Evolutionary conservation across 2,329 filamentous ascomycete genomes (phyloP), one percentile per base, ranked within the genome.

Genomic region (Ceratocystis alfenasii): DNA sequence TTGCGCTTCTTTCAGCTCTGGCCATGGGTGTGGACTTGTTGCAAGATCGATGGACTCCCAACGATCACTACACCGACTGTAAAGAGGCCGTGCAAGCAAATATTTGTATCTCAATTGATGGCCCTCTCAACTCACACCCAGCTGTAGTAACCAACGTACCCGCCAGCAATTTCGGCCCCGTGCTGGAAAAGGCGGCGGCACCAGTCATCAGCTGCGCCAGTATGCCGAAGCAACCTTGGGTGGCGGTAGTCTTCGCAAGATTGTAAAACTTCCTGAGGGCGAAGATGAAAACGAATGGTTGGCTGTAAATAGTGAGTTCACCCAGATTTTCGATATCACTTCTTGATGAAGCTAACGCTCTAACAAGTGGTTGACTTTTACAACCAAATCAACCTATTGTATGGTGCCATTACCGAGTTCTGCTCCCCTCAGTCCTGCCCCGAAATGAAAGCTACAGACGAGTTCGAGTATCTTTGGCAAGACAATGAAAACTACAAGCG

Each of bases 381-480:
- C 84, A 99, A 99, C 80, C 94, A 99, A 78, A 95, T 99, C 80
- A 99, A 99, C 78, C 83, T 99, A 45, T 87, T 99, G 68, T 99
- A 99, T 75, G 95, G 95, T 68, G 94, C 94, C 70, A 99, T 99
- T 74, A 99, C 94, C 68, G 94, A 99, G 75, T 99, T 99, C 78
- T 99, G 94, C 81, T 97, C 94, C 30, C 93, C 94, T 41, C 88
- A 94, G 74, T 91, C 91, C 70, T 99, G 94, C 75, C 94, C 94
- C 0, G 94, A 97, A 78, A 99, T 99, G 94, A 99, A 99, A 78
- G 94, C 94, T n/a, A 99, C 94, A 8, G 95, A 99, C 78, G 94
- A 99, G 88, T 99, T 97, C 76, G 94, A 99, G 76, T 99, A 99
- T 76, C 87, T 99, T 70, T 99, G 94, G 94, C 94, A 99, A 78